Conservation (phyloP, 2,329 filamentous ascomycete species). For the Epichloe uncinata region DNA sequence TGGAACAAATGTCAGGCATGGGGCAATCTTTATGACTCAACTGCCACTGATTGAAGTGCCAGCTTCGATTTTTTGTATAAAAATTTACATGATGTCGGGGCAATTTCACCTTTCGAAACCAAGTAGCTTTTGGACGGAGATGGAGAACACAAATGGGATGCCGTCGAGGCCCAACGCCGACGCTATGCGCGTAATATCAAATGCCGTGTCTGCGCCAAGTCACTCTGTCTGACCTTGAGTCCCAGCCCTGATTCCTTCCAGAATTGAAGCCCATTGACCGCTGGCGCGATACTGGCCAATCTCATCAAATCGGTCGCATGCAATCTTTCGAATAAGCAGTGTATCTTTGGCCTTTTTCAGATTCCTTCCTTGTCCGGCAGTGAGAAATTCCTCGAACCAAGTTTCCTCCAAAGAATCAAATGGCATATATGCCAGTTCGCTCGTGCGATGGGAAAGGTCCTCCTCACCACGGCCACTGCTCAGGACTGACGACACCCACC, state of each 20-base stretch:
- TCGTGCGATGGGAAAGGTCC: constrained; percentile 39
- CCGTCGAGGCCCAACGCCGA: background rate
- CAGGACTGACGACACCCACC: constrained; percentile 48
- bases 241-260: constrained; percentile 38
- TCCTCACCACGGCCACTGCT: constrained; percentile 24
- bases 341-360: constrained; percentile 58
- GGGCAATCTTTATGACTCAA: too few relatives aligned
- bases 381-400: constrained; percentile 61
- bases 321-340: constrained; percentile 59
- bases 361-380: constrained; percentile 49
- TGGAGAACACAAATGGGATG: too few relatives aligned
- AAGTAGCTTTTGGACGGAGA: too few relatives aligned
- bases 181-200: background rate
- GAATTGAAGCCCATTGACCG: constrained; percentile 34
- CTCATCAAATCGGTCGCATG: constrained; percentile 45
- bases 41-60: too few relatives aligned
- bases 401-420: constrained; percentile 56
- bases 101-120: too few relatives aligned
- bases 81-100: background rate
- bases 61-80: too few relatives aligned
- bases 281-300: constrained; percentile 29
- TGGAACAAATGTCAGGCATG: too few relatives aligned
- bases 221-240: constrained; percentile 21
- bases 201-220: background rate
- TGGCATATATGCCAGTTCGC: constrained; percentile 60